Conservation (phyloP, 1,139 yeast species). For the Geotrichum candidum region DNA sequence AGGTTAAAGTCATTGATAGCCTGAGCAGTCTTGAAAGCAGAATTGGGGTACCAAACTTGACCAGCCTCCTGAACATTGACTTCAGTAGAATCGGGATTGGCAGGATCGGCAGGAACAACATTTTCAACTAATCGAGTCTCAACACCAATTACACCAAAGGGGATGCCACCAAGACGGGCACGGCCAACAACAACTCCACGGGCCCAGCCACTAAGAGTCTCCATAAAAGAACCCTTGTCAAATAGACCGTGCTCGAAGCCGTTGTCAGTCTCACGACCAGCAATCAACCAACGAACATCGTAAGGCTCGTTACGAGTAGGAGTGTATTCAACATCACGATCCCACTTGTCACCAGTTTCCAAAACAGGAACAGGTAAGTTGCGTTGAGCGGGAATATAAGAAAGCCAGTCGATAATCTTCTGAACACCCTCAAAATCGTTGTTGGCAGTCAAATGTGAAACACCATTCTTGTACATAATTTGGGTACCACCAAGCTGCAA, state of each 20-base stretch:
- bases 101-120: slow-evolving; percentile 94
- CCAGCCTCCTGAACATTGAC: slow-evolving; percentile 90
- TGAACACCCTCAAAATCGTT: slow-evolving; percentile 97
- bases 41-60: slow-evolving; percentile 99
- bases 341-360: slow-evolving; percentile 80
- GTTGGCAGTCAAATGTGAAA: slow-evolving; percentile 89
- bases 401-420: slow-evolving; percentile 91
- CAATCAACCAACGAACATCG: slow-evolving; percentile 94
- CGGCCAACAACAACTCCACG: slow-evolving; percentile 97
- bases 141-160: slow-evolving; percentile 96
- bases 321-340: slow-evolving; percentile 76
- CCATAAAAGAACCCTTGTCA: slow-evolving; percentile 89
- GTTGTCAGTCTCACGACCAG: slow-evolving; percentile 63
- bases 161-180: slow-evolving; percentile 98
- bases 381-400: slow-evolving; percentile 88
- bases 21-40: slow-evolving; percentile 98
- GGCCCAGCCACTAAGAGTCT: slow-evolving; percentile 98
- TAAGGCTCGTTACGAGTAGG: slow-evolving; percentile 71
- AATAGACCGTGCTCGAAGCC: slow-evolving; percentile 86
- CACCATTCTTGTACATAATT: slow-evolving; percentile 97
- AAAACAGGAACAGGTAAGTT: slow-evolving; percentile 87
- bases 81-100: slow-evolving; percentile 92
- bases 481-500: slow-evolving; percentile 98
- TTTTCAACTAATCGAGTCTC: slow-evolving; percentile 89
- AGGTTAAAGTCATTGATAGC: slow-evolving; percentile 95